Base-by-base conservation (phyloP, 768 basidiomycete genomes). In the Kwoniella bestiolae region DNA sequence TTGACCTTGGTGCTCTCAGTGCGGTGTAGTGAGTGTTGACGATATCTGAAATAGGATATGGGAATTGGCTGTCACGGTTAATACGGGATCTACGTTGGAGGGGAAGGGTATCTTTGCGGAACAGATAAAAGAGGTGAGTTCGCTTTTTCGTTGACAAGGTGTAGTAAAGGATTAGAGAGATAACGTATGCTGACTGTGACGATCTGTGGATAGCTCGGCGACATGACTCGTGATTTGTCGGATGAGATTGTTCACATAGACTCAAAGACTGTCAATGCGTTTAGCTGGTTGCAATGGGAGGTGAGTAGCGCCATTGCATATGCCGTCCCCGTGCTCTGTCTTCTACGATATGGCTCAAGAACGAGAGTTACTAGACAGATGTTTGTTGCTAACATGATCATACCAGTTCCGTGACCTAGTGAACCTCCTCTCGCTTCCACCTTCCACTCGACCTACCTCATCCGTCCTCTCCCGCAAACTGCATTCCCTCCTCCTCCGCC, bases 211-310 rank as follows among this genome's bases (percentile, higher is more conserved):
- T 50, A 78, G 77, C 77, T 78, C 21, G 77, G 77, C 5, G 72
- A 78, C 46, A 38, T 72, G 45, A 69, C 77, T 7, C 65, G 72
- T 9, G 73, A 74, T 49, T 58, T 78, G 7, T 69, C 67, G 0
- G 77, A 78, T 53, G 77, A 78, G 56, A 58, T 78, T 6, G 61
- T 64, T 12, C 65, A 65, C 7, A 72, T 75, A 50, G 70, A 78
- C 52, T 60, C 68, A 14, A 72, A 67, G 53, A 68, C 70, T 18
- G 71, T 78, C 16, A 73, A 69, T 34, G 66, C 77, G 1, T 78
- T 78, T 44, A 69, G 68, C 50, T 75, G 74, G 72, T 65, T 78
- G 6, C 74, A 75, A 32, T 73, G 70, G 71, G 72, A 78, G 68
- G 77, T 78, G 52, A 68, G 74, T 60, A 5, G 32, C 35, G 35